phyloP scores from a whole-genome alignment of 2,329 filamentous ascomycete genomes.

The Cladophialophora immunda region DNA sequence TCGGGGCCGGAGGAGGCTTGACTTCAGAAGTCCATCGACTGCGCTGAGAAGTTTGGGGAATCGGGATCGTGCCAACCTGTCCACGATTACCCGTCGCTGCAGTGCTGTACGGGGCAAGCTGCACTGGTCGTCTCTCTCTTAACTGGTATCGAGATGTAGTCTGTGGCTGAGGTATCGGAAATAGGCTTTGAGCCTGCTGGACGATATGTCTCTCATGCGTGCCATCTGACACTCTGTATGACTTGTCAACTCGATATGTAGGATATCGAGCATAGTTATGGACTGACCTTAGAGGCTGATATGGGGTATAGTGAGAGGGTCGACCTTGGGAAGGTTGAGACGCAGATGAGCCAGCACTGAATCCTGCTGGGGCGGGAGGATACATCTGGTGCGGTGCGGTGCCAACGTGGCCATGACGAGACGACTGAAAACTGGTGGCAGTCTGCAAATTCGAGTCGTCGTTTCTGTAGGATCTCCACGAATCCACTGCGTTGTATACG shows the following conservation, averaged over 20 bases:
- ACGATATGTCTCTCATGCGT: slow-evolving; percentile 25
- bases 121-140: slow-evolving; percentile 22
- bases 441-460: slow-evolving; percentile 34
- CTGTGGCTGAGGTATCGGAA: neutral
- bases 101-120: slow-evolving; percentile 26
- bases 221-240: slow-evolving; percentile 36
- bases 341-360: neutral
- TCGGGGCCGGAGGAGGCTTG: slow-evolving; percentile 56
- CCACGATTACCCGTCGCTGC: slow-evolving; percentile 5
- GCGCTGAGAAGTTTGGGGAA: neutral
- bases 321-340: neutral
- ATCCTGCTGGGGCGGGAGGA: neutral
- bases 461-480: slow-evolving; percentile 39
- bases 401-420: neutral
- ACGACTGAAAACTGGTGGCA: slow-evolving; percentile 10
- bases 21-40: slow-evolving; percentile 16
- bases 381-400: neutral
- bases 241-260: slow-evolving; percentile 41
- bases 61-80: neutral
- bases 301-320: slow-evolving; percentile 19
- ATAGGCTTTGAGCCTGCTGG: slow-evolving; percentile 19
- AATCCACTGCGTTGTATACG: slow-evolving; percentile 40
- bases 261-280: slow-evolving; percentile 39
- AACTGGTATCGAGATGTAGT: slow-evolving; percentile 22
- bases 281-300: slow-evolving; percentile 40